Evolutionary conservation across 2,329 filamentous ascomycete genomes (phyloP).

Genomic region (Fusarium denticulatum): DNA sequence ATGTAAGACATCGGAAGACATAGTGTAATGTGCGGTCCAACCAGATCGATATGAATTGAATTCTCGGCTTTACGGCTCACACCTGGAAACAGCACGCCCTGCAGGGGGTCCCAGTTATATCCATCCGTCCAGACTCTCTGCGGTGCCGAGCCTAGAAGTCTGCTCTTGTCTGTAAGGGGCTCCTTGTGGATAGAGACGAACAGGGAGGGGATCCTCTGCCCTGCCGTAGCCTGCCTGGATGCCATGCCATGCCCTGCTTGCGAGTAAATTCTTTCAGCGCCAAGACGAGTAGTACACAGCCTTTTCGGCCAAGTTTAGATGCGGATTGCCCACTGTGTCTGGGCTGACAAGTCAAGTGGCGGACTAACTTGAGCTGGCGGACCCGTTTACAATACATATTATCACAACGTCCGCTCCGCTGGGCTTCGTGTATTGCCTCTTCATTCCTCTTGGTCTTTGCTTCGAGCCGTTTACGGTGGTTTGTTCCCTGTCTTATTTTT

Average conservation of each 20-base stretch:
- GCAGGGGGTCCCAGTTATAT: conserved; percentile 1
- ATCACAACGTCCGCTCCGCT: conserved; percentile 37
- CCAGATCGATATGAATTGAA: conserved; percentile 20
- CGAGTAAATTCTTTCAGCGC: conserved; percentile 8
- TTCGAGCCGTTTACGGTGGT: conserved; percentile 26
- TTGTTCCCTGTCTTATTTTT: conserved; percentile 10
- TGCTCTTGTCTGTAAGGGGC: conserved; percentile 13
- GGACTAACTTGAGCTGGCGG: neutral
- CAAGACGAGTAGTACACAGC: neutral
- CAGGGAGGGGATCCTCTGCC: conserved; percentile 3
- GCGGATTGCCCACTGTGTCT: conserved; percentile 2
- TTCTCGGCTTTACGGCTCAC: conserved; percentile 14
- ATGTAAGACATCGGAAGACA: conserved; percentile 5
- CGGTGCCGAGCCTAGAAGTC: neutral
- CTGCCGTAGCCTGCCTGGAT: neutral
- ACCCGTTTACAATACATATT: conserved; percentile 35
- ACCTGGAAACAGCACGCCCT: conserved; percentile 18
- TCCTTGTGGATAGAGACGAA: neutral
- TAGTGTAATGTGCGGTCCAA: conserved; percentile 2
- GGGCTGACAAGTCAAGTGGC: conserved; percentile 9
- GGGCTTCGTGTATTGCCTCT: conserved; percentile 1
- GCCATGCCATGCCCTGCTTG: neutral
- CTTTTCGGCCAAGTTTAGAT: neutral
- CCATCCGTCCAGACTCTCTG: conserved; percentile 12
- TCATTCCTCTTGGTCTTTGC: conserved; percentile 28